A percentile compares a stretch with the other conserved stretches of the same genome.
phyloP scores from a whole-genome alignment of 1,284 basidiomycete genomes.

The Peniophora sp. region DNA sequence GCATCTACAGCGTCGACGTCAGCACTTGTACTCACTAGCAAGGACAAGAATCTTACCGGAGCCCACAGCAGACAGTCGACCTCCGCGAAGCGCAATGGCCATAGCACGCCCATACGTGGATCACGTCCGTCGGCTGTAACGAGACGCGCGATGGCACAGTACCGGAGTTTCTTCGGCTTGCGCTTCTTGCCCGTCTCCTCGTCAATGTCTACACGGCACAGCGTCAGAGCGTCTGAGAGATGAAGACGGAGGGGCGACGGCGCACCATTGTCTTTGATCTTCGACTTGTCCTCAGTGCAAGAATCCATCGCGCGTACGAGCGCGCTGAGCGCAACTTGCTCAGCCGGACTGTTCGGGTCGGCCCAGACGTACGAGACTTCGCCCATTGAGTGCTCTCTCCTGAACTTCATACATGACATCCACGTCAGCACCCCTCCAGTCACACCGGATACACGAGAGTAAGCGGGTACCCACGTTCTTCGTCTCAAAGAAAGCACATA shows the following conservation, averaged over 20 bases:
- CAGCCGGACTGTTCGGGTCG: slow-evolving; percentile 54
- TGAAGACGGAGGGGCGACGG: no score
- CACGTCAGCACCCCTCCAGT: not conserved
- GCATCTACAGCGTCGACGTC: slow-evolving; percentile 66
- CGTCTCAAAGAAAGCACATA: slow-evolving; percentile 75
- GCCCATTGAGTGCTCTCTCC: slow-evolving; percentile 74
- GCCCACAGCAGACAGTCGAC: slow-evolving; percentile 80
- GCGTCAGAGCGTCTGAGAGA: no score
- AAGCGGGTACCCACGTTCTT: slow-evolving; percentile 42
- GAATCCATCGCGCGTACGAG: slow-evolving; percentile 76
- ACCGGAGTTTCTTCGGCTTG: not conserved
- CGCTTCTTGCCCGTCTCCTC: not conserved
- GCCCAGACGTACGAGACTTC: slow-evolving; percentile 89
- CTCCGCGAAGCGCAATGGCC: slow-evolving; percentile 53
- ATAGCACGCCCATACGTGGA: slow-evolving; percentile 78
- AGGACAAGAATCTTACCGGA: slow-evolving; percentile 44
- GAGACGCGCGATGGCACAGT: slow-evolving; percentile 74
- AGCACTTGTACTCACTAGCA: not conserved
- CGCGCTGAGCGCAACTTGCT: slow-evolving; percentile 82
- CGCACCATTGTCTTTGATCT: no score
- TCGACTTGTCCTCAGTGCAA: no score
- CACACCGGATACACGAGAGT: not conserved
- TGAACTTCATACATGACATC: slow-evolving; percentile 56
- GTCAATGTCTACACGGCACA: not conserved
- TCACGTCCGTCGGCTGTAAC: slow-evolving; percentile 68